Conservation (phyloP, 441 rosid species). For the Pelargonium fulgidum region DNA sequence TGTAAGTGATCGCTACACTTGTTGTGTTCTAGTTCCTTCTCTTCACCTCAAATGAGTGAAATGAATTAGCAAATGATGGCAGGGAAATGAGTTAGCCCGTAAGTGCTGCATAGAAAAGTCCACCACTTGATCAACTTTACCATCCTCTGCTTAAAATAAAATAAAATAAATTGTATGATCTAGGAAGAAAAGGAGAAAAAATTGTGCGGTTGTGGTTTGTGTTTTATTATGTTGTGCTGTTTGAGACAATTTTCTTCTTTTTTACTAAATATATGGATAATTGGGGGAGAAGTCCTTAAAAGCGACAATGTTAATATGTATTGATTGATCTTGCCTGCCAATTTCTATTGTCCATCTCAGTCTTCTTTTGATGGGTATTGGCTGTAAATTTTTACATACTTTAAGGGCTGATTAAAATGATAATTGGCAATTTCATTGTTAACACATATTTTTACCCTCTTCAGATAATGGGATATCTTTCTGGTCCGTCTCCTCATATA, state of each 20-base stretch:
- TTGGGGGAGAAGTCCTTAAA: background rate
- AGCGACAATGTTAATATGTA: background rate
- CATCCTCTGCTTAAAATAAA: background rate
- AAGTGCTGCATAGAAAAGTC: background rate
- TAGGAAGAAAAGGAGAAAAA: background rate
- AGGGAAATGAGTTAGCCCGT: background rate
- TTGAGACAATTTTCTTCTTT: background rate
- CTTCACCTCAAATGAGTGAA: background rate
- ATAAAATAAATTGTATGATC: background rate
- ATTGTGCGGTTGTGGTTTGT: background rate
- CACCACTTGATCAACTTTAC: background rate
- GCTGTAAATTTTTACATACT: background rate
- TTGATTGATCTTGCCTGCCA: background rate
- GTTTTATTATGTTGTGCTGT: background rate
- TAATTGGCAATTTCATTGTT: constrained; percentile 1
- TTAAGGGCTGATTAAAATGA: constrained; percentile 4
- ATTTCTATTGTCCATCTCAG: background rate
- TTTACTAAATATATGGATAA: background rate
- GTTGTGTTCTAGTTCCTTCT: background rate
- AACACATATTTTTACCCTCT: constrained; percentile 22
- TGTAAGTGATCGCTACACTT: background rate
- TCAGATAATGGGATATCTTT: constrained; percentile 85
- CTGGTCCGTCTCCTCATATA: constrained; percentile 85
- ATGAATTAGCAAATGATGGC: background rate
- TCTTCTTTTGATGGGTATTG: constrained; percentile 10